Conservation (phyloP, 148 eudicot species). For the Amaranthus hypochondriacus region DNA sequence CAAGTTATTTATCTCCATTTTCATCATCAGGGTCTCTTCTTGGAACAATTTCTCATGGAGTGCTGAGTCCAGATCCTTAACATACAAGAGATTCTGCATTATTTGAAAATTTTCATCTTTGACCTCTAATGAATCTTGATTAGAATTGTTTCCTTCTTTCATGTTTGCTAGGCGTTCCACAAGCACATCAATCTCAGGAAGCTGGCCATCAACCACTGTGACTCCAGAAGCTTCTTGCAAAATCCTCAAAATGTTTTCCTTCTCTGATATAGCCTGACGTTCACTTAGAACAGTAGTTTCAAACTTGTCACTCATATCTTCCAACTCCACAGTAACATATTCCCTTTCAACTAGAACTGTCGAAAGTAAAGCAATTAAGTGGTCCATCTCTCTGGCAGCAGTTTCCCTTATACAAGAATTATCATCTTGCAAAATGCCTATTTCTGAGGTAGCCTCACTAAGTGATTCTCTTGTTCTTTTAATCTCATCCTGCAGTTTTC, state of each 20-base stretch:
- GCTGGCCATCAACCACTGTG: conserved; percentile 28
- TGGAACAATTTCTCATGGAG: conserved; percentile 50
- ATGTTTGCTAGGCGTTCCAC: conserved; percentile 53
- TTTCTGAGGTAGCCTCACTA: conserved; percentile 42
- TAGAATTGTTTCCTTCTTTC: conserved; percentile 36
- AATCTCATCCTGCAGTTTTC: conserved; percentile 48
- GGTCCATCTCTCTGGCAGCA: conserved; percentile 47
- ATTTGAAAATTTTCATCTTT: conserved; percentile 42
- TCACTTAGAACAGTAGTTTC: conserved; percentile 42
- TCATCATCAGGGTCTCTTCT: conserved; percentile 43
- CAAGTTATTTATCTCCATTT: conserved; percentile 40
- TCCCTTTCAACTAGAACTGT: conserved; percentile 55
- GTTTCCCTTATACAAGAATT: conserved; percentile 38
- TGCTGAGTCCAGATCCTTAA: conserved; percentile 51
- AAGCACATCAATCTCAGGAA: conserved; percentile 36
- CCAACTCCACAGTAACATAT: conserved; percentile 49
- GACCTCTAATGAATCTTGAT: conserved; percentile 34
- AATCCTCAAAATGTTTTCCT: conserved; percentile 43
- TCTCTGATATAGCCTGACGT: conserved; percentile 47
- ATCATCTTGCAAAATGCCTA: conserved; percentile 45
- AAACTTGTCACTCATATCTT: conserved; percentile 43
- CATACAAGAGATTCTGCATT: conserved; percentile 56
- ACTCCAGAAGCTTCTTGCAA: conserved; percentile 65
- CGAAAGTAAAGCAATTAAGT: conserved; percentile 44
- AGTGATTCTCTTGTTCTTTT: conserved; percentile 43